Percentiles rank a stretch among this genome's conserved stretches.
These are phyloP conservation scores for Jackrogersella multiformis DNA, from an alignment of 495 filamentous ascomycete genomes.

Conservation along the genomic window DNA sequence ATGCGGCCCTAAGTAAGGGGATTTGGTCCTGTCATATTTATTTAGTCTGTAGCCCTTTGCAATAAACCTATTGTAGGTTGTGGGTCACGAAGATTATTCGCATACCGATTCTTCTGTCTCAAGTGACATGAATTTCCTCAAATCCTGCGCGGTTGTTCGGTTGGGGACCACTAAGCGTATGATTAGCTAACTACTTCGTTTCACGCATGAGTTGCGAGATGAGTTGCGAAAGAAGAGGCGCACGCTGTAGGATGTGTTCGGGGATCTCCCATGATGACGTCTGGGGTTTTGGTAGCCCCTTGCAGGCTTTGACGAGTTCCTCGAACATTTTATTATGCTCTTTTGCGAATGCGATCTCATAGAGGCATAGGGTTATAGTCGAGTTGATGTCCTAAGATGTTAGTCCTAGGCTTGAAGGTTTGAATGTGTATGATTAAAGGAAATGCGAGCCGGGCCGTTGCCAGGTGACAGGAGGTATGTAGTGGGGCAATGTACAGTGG, in stretches of 20 bases:
- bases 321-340: constrained; percentile 6
- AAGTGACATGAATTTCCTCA: not conserved
- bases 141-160: not conserved
- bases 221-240: not conserved
- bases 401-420: not conserved
- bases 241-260: constrained; percentile 19
- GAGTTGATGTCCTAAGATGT: not conserved
- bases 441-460: not conserved
- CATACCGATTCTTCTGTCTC: constrained; percentile 10
- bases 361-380: not conserved
- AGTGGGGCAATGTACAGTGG: not conserved
- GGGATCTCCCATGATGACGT: not conserved
- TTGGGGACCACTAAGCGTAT: constrained; percentile 17
- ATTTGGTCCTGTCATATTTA: constrained; percentile 21
- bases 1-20: constrained; percentile 21
- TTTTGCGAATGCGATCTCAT: not conserved
- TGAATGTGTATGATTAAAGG: not conserved
- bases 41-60: not conserved
- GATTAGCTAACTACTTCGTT: constrained; percentile 5
- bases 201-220: no score
- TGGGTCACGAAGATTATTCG: not conserved
- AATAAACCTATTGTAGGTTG: not conserved
- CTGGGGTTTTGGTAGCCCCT: not conserved
- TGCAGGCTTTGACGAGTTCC: constrained; percentile 23
- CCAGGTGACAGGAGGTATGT: not conserved